Percentiles rank a stretch among this genome's conserved stretches.
phyloP scores from a whole-genome alignment of 345 rosid species.

The Lepidium africanum region DNA sequence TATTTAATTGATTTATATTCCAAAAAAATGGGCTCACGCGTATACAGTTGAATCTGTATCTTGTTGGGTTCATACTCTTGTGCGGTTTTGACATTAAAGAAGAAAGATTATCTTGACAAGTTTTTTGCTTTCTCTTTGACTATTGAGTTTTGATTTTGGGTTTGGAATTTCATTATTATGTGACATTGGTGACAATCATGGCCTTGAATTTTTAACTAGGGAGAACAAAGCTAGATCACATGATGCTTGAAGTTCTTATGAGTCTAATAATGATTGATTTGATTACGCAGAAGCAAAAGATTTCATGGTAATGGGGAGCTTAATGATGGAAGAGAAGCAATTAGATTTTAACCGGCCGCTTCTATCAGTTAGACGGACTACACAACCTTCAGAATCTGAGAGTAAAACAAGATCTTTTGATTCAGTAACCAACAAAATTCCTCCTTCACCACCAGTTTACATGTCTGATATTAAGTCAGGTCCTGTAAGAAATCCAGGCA shows the following conservation, averaged over 20 bases:
- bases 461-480: constrained; percentile 84
- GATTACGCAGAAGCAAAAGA: constrained; percentile 23
- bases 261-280: constrained; percentile 9
- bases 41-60: neutral
- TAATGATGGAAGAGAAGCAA: constrained; percentile 70
- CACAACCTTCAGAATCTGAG: constrained; percentile 32
- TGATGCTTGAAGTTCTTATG: neutral
- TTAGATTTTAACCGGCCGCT: constrained; percentile 75
- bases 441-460: constrained; percentile 55
- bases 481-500: constrained; percentile 76
- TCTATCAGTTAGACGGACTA: constrained; percentile 57
- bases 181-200: neutral
- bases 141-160: neutral
- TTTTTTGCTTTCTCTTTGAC: neutral
- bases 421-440: constrained; percentile 15
- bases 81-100: neutral
- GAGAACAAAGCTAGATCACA: neutral
- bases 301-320: constrained; percentile 32
- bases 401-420: constrained; percentile 37
- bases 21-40: neutral
- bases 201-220: neutral
- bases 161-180: neutral
- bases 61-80: neutral
- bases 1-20: neutral
- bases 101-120: neutral